Evolutionary conservation across 176 grass and related monocot genomes (phyloP).

Genomic region (Elymus sibiricus): DNA sequence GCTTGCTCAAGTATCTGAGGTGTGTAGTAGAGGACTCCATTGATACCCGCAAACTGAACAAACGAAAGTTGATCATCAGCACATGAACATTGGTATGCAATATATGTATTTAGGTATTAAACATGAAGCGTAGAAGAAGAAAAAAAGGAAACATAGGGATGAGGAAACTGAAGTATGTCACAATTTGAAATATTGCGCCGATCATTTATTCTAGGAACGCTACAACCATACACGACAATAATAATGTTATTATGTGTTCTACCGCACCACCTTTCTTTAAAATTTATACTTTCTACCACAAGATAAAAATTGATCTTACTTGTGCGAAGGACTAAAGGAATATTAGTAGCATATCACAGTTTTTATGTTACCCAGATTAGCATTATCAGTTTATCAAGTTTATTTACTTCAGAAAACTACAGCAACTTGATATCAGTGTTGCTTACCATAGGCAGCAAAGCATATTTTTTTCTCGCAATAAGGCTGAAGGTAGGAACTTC

Average conservation of each 20-base stretch:
- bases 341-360: background rate
- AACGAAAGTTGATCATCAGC: conserved; percentile 10
- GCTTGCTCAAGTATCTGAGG: conserved; percentile 99
- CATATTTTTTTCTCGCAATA: background rate
- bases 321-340: background rate
- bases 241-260: background rate
- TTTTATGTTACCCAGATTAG: conserved; percentile 19
- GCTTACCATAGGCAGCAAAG: background rate
- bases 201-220: background rate
- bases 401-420: conserved; percentile 5
- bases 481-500: conserved; percentile 15
- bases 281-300: background rate
- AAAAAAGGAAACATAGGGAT: background rate
- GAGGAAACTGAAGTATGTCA: conserved; percentile 8
- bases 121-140: background rate
- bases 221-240: background rate
- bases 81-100: background rate
- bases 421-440: background rate
- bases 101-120: background rate
- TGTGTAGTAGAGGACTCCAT: conserved; percentile 97
- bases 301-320: background rate
- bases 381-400: background rate
- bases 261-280: background rate
- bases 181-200: background rate
- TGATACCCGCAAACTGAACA: conserved; percentile 96